Evolutionary conservation across 495 filamentous ascomycete genomes (phyloP), one percentile per base, ranked within the genome.

Genomic region (Penicillium tannophilum): DNA sequence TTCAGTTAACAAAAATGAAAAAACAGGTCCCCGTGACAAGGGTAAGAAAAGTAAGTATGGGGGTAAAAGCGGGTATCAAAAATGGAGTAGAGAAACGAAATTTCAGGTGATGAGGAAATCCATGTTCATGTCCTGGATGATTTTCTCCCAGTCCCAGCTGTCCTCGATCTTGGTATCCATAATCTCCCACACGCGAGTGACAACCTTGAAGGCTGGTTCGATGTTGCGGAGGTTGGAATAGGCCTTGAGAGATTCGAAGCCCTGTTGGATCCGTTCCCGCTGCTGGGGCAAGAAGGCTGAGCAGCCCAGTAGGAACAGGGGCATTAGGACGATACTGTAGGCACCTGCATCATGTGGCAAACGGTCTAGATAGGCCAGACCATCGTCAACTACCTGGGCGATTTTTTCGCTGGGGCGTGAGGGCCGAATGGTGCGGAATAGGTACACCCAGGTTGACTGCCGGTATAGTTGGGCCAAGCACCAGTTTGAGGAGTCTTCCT

Each of bases 101-200:
- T 52, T 30, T 59, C 82, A 90, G 61, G 88, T 89, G 59, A 88
- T 85, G 46, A 94, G 76, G 71, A 96, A 95, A 72, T 96, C 91
- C 75, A 90, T 86, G 20, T 86, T 88, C 80, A 92, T 86, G 23
- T 82, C 73, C 36, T 81, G 78, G 43, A 92, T 91, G 53, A 96
- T 88, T 45, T 82, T 84, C 67, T 95, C 90, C 92, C 92, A 96
- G 71, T 97, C 92, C 92, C 92, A 97, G 50, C 83, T 86, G 35
- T 82, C 77, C 73, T 92, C 90, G 28, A 87, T 82, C 14, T 85
- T 87, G 5, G 66, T 76, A 59, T 90, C 89, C 91, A 97, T 96
- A 35, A 91, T 76, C 47, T 84, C 79, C 92, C 92, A 97, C 7
- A 96, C 79, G 52, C 83, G 82, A 65, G 90, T 80, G n/a, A 97